Evolutionary conservation across 495 filamentous ascomycete species (phyloP), one percentile per base, ranked within the genome.

Genomic region (Bathelium albidoporum): DNA sequence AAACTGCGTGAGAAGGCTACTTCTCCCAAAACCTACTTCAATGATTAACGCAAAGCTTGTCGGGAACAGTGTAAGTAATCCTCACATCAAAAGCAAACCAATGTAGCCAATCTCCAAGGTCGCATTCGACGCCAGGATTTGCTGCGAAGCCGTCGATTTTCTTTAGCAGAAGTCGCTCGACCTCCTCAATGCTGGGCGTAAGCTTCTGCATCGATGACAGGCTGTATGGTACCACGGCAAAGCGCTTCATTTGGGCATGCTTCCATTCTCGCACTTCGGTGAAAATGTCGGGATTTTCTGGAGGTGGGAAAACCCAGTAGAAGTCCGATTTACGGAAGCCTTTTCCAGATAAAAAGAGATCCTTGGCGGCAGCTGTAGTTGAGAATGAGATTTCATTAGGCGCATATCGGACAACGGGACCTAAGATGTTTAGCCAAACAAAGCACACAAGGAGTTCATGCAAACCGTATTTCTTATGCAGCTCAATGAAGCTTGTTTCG

Each of bases 1-100:
- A 86, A 84, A 5, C 75, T 79, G n/a, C 82, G 74, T 59, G 80
- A 81, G 65, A 85, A 89, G 0, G 85, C 85, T 16, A 89, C 78
- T 69, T 85, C 82, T 29, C 81, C 81, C 7, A 85, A 74, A 12
- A 85, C 36, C 36, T 41, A 41, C 9, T 18, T 9, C 36, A 9
- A 9, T 18, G 18, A 41, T 41, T 41, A 41, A 18, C 36, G 36
- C 36, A 41, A 41, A 41, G 36, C 36, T 41, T 18, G 9, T 10
- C 10, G 36, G 36, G 18, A 41, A 41, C 9, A 41, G 36, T 18
- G 18, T 41, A 41, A n/a, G 36, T 18, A 41, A 41, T 41, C 36
- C 81, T 29, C 32, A 62, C 68, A 70, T 87, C 81, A 69, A 82
- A 82, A 2, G 82, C 79, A 64, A 81, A 82, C 62, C 75, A 83